Percentiles rank a stretch among this genome's conserved stretches.
These are phyloP conservation scores for Fraxinus ornus DNA, from an alignment of 305 asterid species.

Conservation along the genomic window DNA sequence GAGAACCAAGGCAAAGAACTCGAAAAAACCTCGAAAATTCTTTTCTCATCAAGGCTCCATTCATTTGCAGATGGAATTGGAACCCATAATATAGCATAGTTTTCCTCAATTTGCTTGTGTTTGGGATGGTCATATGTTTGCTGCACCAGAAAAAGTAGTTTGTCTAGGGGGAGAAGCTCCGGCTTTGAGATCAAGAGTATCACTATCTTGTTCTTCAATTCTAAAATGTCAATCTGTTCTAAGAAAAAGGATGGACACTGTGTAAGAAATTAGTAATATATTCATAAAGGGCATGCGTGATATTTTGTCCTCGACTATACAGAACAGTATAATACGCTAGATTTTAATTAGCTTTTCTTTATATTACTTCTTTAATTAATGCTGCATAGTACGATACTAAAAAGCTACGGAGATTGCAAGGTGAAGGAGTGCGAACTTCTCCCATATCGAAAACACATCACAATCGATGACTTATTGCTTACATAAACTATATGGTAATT, in stretches of 20 bases:
- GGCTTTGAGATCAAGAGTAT: conserved; percentile 67
- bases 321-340: not conserved
- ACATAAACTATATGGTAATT: not conserved
- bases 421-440: not conserved
- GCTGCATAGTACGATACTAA: not conserved
- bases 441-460: not conserved
- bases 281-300: not conserved
- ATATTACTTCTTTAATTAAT: not conserved
- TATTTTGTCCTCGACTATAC: not conserved
- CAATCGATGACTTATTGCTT: not conserved
- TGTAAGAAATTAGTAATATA: not conserved
- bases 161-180: conserved; percentile 49
- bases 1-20: conserved; percentile 61
- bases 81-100: conserved; percentile 54
- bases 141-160: conserved; percentile 45
- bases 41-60: conserved; percentile 46
- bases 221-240: conserved; percentile 48
- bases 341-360: not conserved
- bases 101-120: conserved; percentile 22
- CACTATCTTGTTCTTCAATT: conserved; percentile 59
- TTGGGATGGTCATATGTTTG: conserved; percentile 49
- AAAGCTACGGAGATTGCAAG: not conserved
- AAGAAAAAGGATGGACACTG: conserved; percentile 5
- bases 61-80: conserved; percentile 42
- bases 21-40: conserved; percentile 45